Evolutionary conservation across 1,284 basidiomycete species (phyloP).

Genomic region (Cryptococcus hybrid): DNA sequence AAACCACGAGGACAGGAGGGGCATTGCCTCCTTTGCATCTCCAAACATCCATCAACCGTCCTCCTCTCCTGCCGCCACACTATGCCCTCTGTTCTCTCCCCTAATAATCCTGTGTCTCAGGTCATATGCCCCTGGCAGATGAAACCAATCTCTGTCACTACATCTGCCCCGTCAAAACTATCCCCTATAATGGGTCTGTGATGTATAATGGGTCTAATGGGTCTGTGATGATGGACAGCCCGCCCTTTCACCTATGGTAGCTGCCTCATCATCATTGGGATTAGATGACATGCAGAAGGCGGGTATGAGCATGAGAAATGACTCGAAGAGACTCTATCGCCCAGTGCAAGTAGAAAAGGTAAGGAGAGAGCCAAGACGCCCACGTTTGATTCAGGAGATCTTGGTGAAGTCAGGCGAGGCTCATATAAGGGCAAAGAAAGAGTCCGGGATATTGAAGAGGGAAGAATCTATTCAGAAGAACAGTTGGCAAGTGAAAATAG

Average conservation of each 20-base stretch:
- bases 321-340: slow-evolving; percentile 32
- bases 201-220: slow-evolving; percentile 16
- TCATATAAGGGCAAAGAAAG: slow-evolving; percentile 26
- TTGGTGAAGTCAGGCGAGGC: slow-evolving; percentile 13
- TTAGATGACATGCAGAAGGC: slow-evolving; percentile 13
- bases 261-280: slow-evolving; percentile 6
- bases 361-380: slow-evolving; percentile 14
- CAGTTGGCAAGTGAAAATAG: slow-evolving; percentile 14
- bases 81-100: slow-evolving; percentile 31
- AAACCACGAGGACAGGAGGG: no score
- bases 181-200: slow-evolving; percentile 36
- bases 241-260: slow-evolving; percentile 6
- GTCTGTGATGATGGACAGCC: slow-evolving; percentile 30
- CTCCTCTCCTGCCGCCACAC: slow-evolving; percentile 2
- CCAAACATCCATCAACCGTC: no score
- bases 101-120: slow-evolving; percentile 8
- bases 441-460: slow-evolving; percentile 32
- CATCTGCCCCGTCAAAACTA: slow-evolving; percentile 23
- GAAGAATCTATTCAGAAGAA: slow-evolving; percentile 1
- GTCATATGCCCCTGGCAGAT: slow-evolving; percentile 37
- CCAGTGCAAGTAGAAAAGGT: slow-evolving; percentile 14
- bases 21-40: no score
- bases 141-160: slow-evolving; percentile 36
- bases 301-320: slow-evolving; percentile 7
- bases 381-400: slow-evolving; percentile 16